A percentile compares a stretch with the other conserved stretches of the same genome.
phyloP scores from a whole-genome alignment of 2,329 filamentous ascomycete species.

The Ceratocystis cacaofunesta region DNA sequence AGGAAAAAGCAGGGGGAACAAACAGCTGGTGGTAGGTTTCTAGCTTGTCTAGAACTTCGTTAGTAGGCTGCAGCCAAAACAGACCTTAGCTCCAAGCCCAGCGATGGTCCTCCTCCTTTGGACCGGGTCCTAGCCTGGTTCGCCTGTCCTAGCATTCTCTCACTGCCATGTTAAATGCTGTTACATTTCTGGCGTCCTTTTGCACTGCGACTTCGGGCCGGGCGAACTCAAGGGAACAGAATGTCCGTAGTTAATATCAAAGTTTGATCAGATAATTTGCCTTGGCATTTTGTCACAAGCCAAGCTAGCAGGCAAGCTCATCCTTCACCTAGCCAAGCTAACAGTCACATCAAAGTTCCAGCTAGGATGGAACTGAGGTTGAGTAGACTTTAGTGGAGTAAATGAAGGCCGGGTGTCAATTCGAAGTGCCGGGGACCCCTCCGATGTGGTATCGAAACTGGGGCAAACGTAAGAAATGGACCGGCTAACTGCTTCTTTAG shows the following conservation, averaged over 20 bases:
- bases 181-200: background rate
- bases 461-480: background rate
- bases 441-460: background rate
- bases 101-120: background rate
- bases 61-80: too few relatives aligned
- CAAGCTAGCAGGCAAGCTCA: background rate
- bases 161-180: background rate
- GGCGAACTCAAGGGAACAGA: background rate
- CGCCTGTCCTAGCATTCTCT: background rate
- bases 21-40: too few relatives aligned
- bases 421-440: background rate
- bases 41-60: too few relatives aligned
- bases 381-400: background rate
- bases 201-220: background rate
- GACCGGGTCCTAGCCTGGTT: background rate
- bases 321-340: background rate
- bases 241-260: background rate
- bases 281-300: background rate
- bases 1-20: background rate
- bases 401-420: background rate
- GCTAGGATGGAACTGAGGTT: too few relatives aligned
- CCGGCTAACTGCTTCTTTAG: background rate
- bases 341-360: background rate
- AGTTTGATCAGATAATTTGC: constrained; percentile 9
- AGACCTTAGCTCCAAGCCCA: too few relatives aligned